Evolutionary conservation across 1,139 yeast genomes (phyloP).

Genomic region (Pichia sp.): DNA sequence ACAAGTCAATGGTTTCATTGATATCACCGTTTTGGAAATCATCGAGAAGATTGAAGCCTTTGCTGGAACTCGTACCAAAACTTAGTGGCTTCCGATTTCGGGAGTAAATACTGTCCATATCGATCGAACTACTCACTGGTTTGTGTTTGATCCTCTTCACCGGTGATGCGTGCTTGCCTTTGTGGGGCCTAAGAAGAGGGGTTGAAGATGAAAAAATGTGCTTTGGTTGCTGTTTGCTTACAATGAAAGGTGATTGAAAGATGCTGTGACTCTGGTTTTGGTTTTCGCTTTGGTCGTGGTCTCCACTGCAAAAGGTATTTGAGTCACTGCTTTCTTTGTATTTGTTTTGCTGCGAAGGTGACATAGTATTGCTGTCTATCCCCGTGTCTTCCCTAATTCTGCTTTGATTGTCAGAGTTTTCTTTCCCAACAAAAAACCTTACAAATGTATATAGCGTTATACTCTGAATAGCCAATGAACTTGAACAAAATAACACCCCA

Average conservation of each 20-base stretch:
- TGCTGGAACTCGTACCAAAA: background rate
- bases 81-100: conserved; percentile 9
- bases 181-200: conserved; percentile 8
- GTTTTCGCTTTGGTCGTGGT: background rate
- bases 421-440: no score
- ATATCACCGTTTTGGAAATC: conserved; percentile 25
- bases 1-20: conserved; percentile 9
- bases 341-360: background rate
- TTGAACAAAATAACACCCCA: background rate
- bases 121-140: background rate
- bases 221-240: background rate
- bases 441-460: background rate
- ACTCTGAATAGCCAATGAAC: background rate
- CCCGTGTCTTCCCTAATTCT: background rate
- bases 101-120: background rate
- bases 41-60: conserved; percentile 24
- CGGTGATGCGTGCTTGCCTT: conserved; percentile 7
- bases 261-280: background rate
- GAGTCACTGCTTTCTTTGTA: background rate
- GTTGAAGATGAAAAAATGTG: background rate
- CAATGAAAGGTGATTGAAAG: conserved; percentile 6
- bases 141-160: conserved; percentile 1
- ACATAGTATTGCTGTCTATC: background rate
- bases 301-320: background rate
- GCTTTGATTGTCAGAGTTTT: background rate